A percentile compares a stretch with the other conserved stretches of the same genome.
Evolutionary conservation across 1,284 basidiomycete genomes (phyloP).

Genomic region (Tilletiaria anomala): DNA sequence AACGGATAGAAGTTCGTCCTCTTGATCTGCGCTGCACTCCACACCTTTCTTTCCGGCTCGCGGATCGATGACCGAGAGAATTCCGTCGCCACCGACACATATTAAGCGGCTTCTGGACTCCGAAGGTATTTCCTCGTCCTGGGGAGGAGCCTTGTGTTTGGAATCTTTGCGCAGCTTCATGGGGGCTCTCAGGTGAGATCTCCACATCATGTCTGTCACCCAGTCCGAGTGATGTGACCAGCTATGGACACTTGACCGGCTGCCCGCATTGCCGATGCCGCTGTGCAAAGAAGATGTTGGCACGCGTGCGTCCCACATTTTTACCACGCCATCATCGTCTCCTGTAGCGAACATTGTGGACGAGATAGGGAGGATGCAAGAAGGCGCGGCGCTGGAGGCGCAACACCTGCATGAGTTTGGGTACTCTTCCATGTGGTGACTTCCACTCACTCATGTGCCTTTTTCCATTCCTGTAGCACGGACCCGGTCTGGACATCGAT

Average conservation of each 20-base stretch:
- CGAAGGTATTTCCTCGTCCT: no score
- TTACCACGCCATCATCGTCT: conserved; percentile 85
- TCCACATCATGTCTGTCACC: conserved; percentile 79
- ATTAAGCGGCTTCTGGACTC: no score
- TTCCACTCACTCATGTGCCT: conserved; percentile 72
- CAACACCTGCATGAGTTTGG: not conserved
- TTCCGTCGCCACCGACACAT: conserved; percentile 60
- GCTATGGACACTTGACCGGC: conserved; percentile 43
- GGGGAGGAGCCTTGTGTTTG: conserved; percentile 1
- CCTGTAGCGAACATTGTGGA: conserved; percentile 60
- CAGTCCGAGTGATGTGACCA: conserved; percentile 88
- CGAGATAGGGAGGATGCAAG: conserved; percentile 55
- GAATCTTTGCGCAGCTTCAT: conserved; percentile 8
- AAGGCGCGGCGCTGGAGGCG: conserved; percentile 18
- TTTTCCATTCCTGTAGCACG: conserved; percentile 50
- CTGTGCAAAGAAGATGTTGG: conserved; percentile 1
- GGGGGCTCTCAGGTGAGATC: conserved; percentile 13
- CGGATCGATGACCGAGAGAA: conserved; percentile 68
- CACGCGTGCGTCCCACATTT: conserved; percentile 77
- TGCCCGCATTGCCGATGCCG: not conserved
- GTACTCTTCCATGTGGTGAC: no score
- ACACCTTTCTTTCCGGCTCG: conserved; percentile 41
- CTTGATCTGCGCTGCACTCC: conserved; percentile 76
- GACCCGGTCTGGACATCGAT: conserved; percentile 47
- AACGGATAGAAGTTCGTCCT: conserved; percentile 79